These are phyloP conservation scores for Diaporthe destruens DNA, from an alignment of 2,329 filamentous ascomycete species.

Conservation along the genomic window DNA sequence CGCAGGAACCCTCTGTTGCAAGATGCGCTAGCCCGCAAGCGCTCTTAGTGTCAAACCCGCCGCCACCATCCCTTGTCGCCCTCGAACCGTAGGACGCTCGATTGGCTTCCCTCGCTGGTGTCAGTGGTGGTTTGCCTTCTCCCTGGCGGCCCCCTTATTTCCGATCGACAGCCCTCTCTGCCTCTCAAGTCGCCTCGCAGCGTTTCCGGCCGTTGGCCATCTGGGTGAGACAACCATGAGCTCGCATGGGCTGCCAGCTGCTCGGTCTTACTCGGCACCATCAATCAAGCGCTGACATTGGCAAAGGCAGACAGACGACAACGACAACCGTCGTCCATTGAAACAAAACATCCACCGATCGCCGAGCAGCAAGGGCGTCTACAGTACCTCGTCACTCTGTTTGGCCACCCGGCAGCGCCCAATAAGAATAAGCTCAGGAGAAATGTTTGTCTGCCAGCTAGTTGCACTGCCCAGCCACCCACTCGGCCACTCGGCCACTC, in stretches of 20 bases:
- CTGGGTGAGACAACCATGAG: conserved; percentile 16
- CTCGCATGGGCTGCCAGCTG: conserved; percentile 23
- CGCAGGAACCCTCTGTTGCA: conserved; percentile 40
- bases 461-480: conserved; percentile 2
- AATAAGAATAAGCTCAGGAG: background rate
- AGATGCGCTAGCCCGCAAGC: conserved; percentile 38
- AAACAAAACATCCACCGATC: conserved; percentile 34
- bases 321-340: conserved; percentile 5
- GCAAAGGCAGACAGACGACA: background rate
- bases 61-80: conserved; percentile 10
- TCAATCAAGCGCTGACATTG: conserved; percentile 19
- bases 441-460: conserved; percentile 6
- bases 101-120: conserved; percentile 32
- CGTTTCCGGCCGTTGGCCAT: conserved; percentile 11
- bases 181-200: conserved; percentile 5
- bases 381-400: conserved; percentile 25
- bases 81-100: conserved; percentile 1
- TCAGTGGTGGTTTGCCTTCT: background rate
- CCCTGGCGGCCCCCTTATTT: conserved; percentile 6
- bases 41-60: conserved; percentile 40
- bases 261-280: conserved; percentile 13
- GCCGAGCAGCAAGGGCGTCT: conserved; percentile 35
- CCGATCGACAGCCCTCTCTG: conserved; percentile 18
- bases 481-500: background rate
- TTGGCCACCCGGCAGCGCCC: conserved; percentile 28